Evolutionary conservation across 441 rosid species (phyloP), one percentile per base, ranked within the genome.

Genomic region (Pelargonium australe): DNA sequence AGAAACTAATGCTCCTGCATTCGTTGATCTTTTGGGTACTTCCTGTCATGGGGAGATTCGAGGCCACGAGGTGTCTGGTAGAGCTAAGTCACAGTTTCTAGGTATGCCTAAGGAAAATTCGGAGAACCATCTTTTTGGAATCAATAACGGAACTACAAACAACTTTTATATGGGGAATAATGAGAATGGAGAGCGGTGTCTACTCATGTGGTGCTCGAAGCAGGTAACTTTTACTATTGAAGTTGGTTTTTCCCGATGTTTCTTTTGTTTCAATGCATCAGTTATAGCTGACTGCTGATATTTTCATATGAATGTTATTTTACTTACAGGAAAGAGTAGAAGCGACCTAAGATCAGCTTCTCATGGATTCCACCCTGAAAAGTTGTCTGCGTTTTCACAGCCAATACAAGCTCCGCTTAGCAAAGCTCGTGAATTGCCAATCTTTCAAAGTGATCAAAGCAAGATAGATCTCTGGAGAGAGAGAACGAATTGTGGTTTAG

Each of bases 1-100:
- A 77, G 96, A 88, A 68, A 76, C 75, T 23, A 75, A 76, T 70
- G 76, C 81, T 78, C 81, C 87, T 75, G 66, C 82, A 70, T 81
- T 80, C 81, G 73, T 78, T 69, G 77, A 79, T 74, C 65, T 72
- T 76, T 65, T 78, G 37, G 76, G 64, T 63, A 68, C 63, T 66
- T 72, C 80, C 67, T 72, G 66, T 72, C 77, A 69, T 64, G 80
- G 76, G 55, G 85, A 77, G 68, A 72, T 71, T 72, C 83, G 67
- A 73, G 76, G 77, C 60, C 82, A 73, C 67, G 84, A 79, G 58
- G 68, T 66, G 17, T 79, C 71, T 70, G 68, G 75, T n/a, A 81
- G 81, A 65, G 69, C 73, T 12, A 83, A 72, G 75, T 68, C 77
- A 64, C 77, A 78, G 64, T 69, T 80, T 73, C 73, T 66, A 68